These are phyloP conservation scores for Rhodotorula babjevae DNA, from an alignment of 768 basidiomycete genomes.

Conservation along the genomic window DNA sequence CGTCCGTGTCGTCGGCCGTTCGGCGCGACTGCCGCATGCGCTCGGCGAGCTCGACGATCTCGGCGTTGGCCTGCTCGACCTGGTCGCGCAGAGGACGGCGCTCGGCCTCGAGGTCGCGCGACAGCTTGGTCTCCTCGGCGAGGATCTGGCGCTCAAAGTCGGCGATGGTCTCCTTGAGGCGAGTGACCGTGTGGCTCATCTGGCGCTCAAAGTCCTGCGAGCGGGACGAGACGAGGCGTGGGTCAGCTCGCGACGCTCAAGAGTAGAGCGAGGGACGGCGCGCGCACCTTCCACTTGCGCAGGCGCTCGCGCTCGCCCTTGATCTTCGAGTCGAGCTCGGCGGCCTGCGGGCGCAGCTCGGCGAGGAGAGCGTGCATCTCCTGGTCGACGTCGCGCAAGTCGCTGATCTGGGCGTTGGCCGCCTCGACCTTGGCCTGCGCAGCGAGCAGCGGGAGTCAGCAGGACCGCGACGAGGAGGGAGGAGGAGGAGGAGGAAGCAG, in stretches of 20 bases:
- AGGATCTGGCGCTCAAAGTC: slow-evolving; percentile 54
- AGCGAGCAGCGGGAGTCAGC: not conserved
- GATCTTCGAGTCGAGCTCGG: slow-evolving; percentile 53
- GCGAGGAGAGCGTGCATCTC: slow-evolving; percentile 46
- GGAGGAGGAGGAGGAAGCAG: not conserved
- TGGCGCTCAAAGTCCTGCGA: slow-evolving; percentile 23
- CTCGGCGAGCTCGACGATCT: not conserved
- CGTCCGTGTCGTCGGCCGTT: not conserved
- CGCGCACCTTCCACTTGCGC: slow-evolving; percentile 38
- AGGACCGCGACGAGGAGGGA: not conserved
- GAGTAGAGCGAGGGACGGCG: not conserved
- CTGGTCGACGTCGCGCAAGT: slow-evolving; percentile 16
- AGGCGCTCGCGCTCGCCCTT: slow-evolving; percentile 55
- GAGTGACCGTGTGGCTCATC: slow-evolving; percentile 1
- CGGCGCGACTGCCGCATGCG: not conserved
- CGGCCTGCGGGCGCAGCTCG: slow-evolving; percentile 45
- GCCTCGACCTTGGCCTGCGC: not conserved
- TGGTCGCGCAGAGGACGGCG: slow-evolving; percentile 16
- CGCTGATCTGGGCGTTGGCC: not conserved
- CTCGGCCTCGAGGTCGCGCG: slow-evolving; percentile 44
- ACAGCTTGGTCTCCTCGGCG: slow-evolving; percentile 56
- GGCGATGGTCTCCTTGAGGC: slow-evolving; percentile 41
- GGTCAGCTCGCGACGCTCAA: not conserved
- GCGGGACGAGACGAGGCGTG: no score
- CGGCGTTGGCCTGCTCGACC: slow-evolving; percentile 2